Base-by-base conservation (phyloP, 805 yeast genomes). In the Teunomyces barrocoloradensis region DNA sequence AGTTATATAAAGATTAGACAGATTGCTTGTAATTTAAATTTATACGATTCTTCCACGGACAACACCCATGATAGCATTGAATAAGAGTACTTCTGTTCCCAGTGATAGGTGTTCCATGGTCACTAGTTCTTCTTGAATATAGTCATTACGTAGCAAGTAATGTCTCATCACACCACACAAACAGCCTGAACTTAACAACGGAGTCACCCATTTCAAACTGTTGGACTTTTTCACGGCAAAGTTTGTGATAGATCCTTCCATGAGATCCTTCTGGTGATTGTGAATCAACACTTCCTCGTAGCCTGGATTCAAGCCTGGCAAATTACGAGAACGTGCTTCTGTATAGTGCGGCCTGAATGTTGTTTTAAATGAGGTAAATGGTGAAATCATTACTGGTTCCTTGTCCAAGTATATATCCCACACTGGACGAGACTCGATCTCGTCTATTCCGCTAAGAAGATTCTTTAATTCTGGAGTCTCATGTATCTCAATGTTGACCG, bases 311-410 rank as follows among this genome's bases (percentile, higher is more conserved):
- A 52, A 52, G 1, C 70, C 68, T 13, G 77, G 63, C 27, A 80
- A 58, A 37, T 66, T 54, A 38, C 89, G 68, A 1, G 62, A 63
- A 48, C 97, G 68, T 0, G 96, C 85, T 2, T 61, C 72, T 38
- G 70, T 77, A 61, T 91, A 90, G 40, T 75, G 80, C 3, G 69
- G 70, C 52, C 99, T 73, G 20, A 73, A 66, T 0, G 97, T 87
- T 0, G 98, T 92, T 63, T 92, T 92, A 68, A 90, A 86, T 4
- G 95, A 84, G 0, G 96, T 89, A 65, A 87, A 88, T 1, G 88
- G 87, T 2, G 95, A 80, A 1, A 81, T 76, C 38, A 75, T 53
- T 1, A 79, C 73, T 1, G 81, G 72, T 27, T 73, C 64, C 0
- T 69, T 58, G 59, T 87, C 92, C 3, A 90, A 57, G 56, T 80